Evolutionary conservation across 441 rosid genomes (phyloP).

Genomic region (Erysimum pusillum): DNA sequence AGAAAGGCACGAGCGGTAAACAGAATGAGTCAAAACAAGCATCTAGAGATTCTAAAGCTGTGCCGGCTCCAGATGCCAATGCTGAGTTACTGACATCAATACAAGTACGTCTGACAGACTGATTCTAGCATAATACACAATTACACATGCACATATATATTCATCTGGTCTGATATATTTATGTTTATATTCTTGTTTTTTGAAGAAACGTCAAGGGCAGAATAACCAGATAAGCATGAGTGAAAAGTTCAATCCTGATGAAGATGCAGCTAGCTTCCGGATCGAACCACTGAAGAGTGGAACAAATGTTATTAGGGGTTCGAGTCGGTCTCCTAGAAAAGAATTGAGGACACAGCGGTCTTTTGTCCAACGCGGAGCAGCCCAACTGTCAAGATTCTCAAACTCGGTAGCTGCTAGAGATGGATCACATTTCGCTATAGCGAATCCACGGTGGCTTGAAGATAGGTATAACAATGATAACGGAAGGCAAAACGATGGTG

Average conservation of each 20-base stretch:
- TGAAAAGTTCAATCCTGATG: conserved; percentile 53
- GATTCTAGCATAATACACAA: conserved; percentile 11
- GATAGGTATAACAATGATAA: conserved; percentile 44
- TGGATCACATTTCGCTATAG: conserved; percentile 60
- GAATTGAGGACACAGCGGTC: conserved; percentile 63
- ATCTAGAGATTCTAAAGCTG: conserved; percentile 60
- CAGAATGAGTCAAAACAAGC: conserved; percentile 52
- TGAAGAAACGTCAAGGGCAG: conserved; percentile 63
- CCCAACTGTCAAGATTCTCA: conserved; percentile 70
- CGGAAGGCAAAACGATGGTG: conserved; percentile 50
- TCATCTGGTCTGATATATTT: neutral
- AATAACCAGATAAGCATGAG: conserved; percentile 54
- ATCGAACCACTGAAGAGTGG: conserved; percentile 54
- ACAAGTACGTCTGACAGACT: conserved; percentile 55
- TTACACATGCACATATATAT: neutral
- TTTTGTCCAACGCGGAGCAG: conserved; percentile 53
- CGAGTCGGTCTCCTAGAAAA: conserved; percentile 56
- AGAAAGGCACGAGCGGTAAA: conserved; percentile 52
- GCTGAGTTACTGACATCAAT: conserved; percentile 67
- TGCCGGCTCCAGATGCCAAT: conserved; percentile 71
- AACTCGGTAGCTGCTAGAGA: conserved; percentile 85
- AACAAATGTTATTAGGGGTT: conserved; percentile 46
- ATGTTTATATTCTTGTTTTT: conserved; percentile 21
- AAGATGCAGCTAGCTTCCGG: conserved; percentile 54
- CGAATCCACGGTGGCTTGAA: conserved; percentile 81